A percentile compares a stretch with the other conserved stretches of the same genome.
Evolutionary conservation across 2,329 filamentous ascomycete species (phyloP).

Genomic region (Moelleriella libera): DNA sequence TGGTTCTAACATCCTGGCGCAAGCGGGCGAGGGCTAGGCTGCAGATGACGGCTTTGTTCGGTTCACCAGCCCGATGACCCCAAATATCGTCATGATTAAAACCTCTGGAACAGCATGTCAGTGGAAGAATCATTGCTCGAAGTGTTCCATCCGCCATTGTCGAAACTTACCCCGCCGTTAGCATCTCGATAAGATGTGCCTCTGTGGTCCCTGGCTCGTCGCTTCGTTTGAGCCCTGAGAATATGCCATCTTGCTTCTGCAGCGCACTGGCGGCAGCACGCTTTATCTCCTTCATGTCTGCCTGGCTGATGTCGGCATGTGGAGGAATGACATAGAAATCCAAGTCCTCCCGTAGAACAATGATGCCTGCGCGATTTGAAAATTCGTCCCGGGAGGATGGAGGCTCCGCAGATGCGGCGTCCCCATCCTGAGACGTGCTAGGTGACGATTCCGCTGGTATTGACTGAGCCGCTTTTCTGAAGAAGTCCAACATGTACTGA

Average conservation of each 20-base stretch:
- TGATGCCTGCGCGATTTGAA: constrained; percentile 88
- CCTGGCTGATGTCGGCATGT: constrained; percentile 63
- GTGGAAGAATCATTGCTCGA: background rate
- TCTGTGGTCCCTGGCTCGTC: constrained; percentile 94
- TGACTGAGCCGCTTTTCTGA: constrained; percentile 90
- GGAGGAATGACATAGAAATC: constrained; percentile 97
- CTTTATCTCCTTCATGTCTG: constrained; percentile 94
- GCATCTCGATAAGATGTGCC: constrained; percentile 97
- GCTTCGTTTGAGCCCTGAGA: constrained; percentile 86
- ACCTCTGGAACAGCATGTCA: constrained; percentile 41
- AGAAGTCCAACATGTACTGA: constrained; percentile 99
- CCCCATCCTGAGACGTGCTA: constrained; percentile 46
- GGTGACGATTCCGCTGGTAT: constrained; percentile 67
- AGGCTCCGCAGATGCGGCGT: constrained; percentile 55
- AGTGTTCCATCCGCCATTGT: background rate
- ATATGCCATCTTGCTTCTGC: constrained; percentile 83
- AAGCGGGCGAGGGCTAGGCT: constrained; percentile 86
- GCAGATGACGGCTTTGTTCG: constrained; percentile 97
- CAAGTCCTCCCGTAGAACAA: constrained; percentile 87
- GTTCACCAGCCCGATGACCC: constrained; percentile 95
- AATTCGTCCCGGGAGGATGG: constrained; percentile 58
- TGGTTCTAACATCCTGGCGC: constrained; percentile 80
- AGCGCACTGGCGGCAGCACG: constrained; percentile 78
- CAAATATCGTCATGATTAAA: constrained; percentile 93
- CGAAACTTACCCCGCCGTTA: constrained; percentile 77